Base-by-base conservation (phyloP, 495 filamentous ascomycete species). In the Entonaema liquescens region DNA sequence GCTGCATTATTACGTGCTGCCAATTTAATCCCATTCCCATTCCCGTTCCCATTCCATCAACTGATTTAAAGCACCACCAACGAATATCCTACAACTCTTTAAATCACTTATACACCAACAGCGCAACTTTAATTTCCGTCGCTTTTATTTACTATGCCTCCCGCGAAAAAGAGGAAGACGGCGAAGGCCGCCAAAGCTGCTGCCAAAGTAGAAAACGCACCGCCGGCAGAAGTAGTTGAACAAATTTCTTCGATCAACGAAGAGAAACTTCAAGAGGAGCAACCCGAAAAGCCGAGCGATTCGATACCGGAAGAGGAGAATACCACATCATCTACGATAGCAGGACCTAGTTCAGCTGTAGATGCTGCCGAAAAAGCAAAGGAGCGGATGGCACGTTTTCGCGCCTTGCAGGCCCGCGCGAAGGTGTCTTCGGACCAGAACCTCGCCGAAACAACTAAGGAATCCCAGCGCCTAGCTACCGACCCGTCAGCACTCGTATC, bases 381-480 rank as follows among this genome's bases (percentile, higher is more conserved):
- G 70, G 89, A 89, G 21, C 87, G 89, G 25, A 74, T 85, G 69
- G 87, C 87, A 60, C 86, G 89, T 54, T 98, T 97, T 84, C 93
- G 93, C 77, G 91, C 93, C 21, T 89, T 97, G 15, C 88, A 95
- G 80, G 89, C 90, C 52, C 90, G 93, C 70, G 91, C 92, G 81
- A 94, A 93, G 86, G 87, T 87, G 23, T 92, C 90, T 6, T 87
- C 89, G 0, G 85, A 92, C 70, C 88, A 88, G 71, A 96, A 97
- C 76, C 79, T 94, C 67, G 92, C 93, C 78, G 94, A 93, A 79
- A 93, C 93, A 7, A 89, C 89, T 19, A 88, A 89, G 31, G 93
- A 97, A 77, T 90, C 92, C 7, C 91, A 93, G 69, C 91, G 93
- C 21, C 83, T 94, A 25, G 85, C 90, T 2, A 89, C 89, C 15